Evolutionary conservation across 441 rosid genomes (phyloP), one percentile per base, ranked within the genome.

Genomic region (Populus hybrid): DNA sequence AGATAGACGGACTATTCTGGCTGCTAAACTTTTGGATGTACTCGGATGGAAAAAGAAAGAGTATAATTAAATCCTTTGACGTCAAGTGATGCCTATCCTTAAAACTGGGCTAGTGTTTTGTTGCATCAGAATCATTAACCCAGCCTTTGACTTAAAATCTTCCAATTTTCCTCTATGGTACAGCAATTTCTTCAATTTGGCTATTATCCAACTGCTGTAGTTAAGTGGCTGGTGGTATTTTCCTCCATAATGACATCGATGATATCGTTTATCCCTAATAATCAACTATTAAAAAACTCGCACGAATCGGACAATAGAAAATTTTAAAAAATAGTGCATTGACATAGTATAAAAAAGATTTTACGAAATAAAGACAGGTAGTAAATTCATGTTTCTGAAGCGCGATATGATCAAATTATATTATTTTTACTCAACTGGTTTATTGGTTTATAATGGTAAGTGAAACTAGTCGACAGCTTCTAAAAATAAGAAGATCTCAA

Each of bases 101-200:
- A 63, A 70, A 63, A 28, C 14, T 7, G 70, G 65, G 23, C 26
- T 59, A 34, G 59, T 63, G 74, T 26, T 36, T 26, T 36, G 74
- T 69, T n/a, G 10, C 26, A 18, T 70, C 69, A 16, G 69, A 35
- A 71, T 71, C 46, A 63, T 63, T 63, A 12, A 24, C 35, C 12
- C 80, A 64, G 10, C 68, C 68, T 38, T 64, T 70, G 71, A 77
- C 75, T 42, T 28, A 1, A 71, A 21, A n/a, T 28, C 30, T 14
- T 10, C 26, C 67, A 14, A 14, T 3, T 12, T 12, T 46, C 7
- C 23, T 4, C 1, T 3, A 21, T 1, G 50, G 46, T n/a, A 69
- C 26, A 35, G 72, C 46, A 1, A 1, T 21, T 50, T 50, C 3
- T 46, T 50, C 75, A 8, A 54, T 30, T 72, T 34, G 26, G 14